A percentile compares a stretch with the other conserved stretches of the same genome.
These are phyloP conservation scores for Symbiodinium pilosum DNA, from an alignment of 73 alveolate genomes.

Conservation along the genomic window DNA sequence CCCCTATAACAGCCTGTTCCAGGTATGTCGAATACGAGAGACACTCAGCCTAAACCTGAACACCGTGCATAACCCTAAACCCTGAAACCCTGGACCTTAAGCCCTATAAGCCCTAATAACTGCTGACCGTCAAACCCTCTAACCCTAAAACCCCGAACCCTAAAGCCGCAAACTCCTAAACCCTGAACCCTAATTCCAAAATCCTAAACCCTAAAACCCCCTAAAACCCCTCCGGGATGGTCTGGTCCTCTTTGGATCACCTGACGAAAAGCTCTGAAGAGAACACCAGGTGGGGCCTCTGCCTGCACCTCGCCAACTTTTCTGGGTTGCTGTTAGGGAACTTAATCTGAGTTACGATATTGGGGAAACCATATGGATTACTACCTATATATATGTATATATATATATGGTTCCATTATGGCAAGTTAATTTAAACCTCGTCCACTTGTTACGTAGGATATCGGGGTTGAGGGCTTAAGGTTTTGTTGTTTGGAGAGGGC, in stretches of 20 bases:
- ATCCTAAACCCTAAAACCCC: not conserved
- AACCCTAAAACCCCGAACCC: not conserved
- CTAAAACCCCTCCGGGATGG: not conserved
- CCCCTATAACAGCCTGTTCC: not conserved
- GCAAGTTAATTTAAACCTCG: too few relatives aligned
- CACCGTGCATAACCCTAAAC: too few relatives aligned
- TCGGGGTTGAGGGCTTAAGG: not conserved
- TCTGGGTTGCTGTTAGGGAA: not conserved
- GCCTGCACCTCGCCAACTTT: conserved; percentile 88
- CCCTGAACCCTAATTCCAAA: not conserved
- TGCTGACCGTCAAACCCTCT: not conserved
- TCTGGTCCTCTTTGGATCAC: conserved; percentile 43
- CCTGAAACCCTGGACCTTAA: too few relatives aligned
- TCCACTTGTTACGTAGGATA: not conserved
- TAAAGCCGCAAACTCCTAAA: not conserved
- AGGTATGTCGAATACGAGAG: not conserved
- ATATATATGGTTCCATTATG: too few relatives aligned
- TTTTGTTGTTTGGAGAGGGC: too few relatives aligned
- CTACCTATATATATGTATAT: too few relatives aligned
- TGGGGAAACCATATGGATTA: not conserved
- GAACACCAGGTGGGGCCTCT: conserved; percentile 89
- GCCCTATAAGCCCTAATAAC: too few relatives aligned
- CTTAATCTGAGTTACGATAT: not conserved
- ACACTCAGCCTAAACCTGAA: too few relatives aligned
- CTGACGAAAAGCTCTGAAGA: conserved; percentile 64